Percentiles rank a stretch among this genome's conserved stretches.
Conservation (phyloP, 768 basidiomycete genomes). For the Tulasnella sp. region DNA sequence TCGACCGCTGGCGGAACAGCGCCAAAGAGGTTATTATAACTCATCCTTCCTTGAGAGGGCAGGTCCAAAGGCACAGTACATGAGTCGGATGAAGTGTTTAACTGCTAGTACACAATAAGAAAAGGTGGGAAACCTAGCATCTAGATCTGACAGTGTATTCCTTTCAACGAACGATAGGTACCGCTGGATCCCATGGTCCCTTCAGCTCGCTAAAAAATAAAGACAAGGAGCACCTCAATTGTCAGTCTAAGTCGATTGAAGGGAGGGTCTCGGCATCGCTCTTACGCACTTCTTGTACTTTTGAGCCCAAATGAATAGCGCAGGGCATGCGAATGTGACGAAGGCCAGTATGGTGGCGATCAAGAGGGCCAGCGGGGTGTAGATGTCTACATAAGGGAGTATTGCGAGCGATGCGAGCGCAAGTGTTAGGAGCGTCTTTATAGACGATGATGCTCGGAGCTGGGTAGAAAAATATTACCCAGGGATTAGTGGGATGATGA, state of each 20-base stretch:
- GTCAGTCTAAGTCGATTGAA: neutral
- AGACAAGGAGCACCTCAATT: neutral
- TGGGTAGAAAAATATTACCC: slow-evolving; percentile 26
- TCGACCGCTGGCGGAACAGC: too few relatives aligned
- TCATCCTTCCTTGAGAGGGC: too few relatives aligned
- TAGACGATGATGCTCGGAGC: slow-evolving; percentile 28
- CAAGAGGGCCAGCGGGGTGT: slow-evolving; percentile 43
- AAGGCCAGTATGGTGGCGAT: slow-evolving; percentile 40
- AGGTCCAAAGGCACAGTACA: too few relatives aligned
- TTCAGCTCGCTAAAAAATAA: slow-evolving; percentile 60
- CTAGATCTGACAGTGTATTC: too few relatives aligned
- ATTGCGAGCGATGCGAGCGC: slow-evolving; percentile 41
- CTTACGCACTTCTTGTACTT: slow-evolving; percentile 77
- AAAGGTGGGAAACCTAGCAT: too few relatives aligned
- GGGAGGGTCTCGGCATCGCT: too few relatives aligned
- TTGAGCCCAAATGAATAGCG: slow-evolving; percentile 71
- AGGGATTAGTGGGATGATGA: too few relatives aligned
- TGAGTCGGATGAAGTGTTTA: too few relatives aligned
- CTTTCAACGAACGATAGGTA: slow-evolving; percentile 32
- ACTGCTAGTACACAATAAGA: too few relatives aligned
- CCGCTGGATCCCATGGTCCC: slow-evolving; percentile 84
- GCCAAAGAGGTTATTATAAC: too few relatives aligned
- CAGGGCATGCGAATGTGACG: slow-evolving; percentile 64
- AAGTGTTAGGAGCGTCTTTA: slow-evolving; percentile 46
- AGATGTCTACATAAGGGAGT: slow-evolving; percentile 42